These are phyloP conservation scores for Viridothelium virens DNA, from an alignment of 495 filamentous ascomycete species.

Conservation along the genomic window DNA sequence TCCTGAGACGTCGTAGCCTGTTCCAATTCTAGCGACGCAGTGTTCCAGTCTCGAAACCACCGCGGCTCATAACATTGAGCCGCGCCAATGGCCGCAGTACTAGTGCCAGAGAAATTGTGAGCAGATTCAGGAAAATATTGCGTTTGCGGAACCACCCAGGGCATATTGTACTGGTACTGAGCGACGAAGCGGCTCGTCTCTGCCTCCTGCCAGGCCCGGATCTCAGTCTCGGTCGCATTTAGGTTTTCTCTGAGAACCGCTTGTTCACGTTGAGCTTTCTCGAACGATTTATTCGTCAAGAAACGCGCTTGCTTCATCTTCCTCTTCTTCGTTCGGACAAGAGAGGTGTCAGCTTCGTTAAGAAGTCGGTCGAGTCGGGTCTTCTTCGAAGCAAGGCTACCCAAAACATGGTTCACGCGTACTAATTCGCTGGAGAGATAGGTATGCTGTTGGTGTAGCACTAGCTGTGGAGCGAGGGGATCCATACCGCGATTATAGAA, in stretches of 20 bases:
- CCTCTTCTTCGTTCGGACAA: neutral
- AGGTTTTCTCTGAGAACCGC: neutral
- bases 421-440: slow-evolving; percentile 18
- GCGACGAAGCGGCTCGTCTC: neutral
- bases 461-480: neutral
- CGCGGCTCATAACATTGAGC: neutral
- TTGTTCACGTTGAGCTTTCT: neutral
- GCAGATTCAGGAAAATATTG: neutral
- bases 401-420: slow-evolving; percentile 16
- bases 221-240: neutral
- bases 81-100: neutral
- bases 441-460: slow-evolving; percentile 15
- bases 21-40: neutral
- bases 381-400: slow-evolving; percentile 18
- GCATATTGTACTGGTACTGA: neutral
- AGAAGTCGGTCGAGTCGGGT: slow-evolving; percentile 11
- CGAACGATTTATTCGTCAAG: neutral
- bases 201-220: neutral
- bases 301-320: neutral
- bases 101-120: neutral
- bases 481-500: neutral
- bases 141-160: neutral
- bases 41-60: neutral
- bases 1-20: neutral
- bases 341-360: neutral